These are phyloP conservation scores for Yamadazyma nakazawae DNA, from an alignment of 805 yeast genomes.

Conservation along the genomic window DNA sequence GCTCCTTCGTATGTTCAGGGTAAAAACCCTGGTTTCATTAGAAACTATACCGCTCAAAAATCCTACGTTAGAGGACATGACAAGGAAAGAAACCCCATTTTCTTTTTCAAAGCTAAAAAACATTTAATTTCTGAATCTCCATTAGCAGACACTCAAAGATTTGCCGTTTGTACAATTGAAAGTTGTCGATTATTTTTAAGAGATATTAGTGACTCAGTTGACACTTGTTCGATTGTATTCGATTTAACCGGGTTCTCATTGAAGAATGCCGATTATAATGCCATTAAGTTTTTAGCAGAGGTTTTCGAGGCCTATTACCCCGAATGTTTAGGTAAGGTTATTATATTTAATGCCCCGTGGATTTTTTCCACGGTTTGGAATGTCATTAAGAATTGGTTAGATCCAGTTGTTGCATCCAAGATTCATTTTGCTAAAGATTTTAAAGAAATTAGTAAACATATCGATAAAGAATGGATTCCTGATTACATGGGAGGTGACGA, in stretches of 20 bases:
- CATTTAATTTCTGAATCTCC: constrained; percentile 57
- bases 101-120: constrained; percentile 71
- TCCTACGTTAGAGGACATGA: constrained; percentile 76
- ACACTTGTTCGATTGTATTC: constrained; percentile 64
- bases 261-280: constrained; percentile 88
- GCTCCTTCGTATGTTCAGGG: constrained; percentile 47
- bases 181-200: constrained; percentile 67
- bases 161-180: constrained; percentile 75
- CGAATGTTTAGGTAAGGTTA: constrained; percentile 79
- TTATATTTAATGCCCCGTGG: constrained; percentile 97
- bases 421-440: constrained; percentile 74
- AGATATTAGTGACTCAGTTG: constrained; percentile 61
- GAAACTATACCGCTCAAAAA: constrained; percentile 63
- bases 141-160: constrained; percentile 68
- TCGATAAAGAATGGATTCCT: constrained; percentile 62
- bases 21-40: constrained; percentile 43
- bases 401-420: constrained; percentile 75
- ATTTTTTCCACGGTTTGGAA: constrained; percentile 91
- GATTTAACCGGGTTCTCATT: constrained; percentile 84
- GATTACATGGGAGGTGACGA: constrained; percentile 73
- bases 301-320: constrained; percentile 97
- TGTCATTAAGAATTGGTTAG: constrained; percentile 84
- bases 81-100: constrained; percentile 70
- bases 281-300: constrained; percentile 84
- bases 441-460: constrained; percentile 63